phyloP scores from a whole-genome alignment of 169 alveolate genomes.

The Plasmodium inui region DNA sequence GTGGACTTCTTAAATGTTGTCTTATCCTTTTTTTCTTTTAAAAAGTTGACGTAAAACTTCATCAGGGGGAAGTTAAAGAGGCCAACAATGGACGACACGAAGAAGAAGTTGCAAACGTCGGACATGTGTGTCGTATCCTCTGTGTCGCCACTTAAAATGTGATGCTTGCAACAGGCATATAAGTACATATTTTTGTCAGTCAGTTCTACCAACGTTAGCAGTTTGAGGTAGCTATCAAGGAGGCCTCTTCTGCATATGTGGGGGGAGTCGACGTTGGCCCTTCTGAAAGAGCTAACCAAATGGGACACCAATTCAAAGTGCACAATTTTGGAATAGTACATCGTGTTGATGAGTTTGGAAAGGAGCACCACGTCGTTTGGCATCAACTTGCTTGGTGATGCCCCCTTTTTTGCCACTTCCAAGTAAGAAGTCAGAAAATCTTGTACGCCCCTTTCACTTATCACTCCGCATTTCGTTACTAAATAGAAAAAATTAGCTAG shows the following conservation, averaged over 20 bases:
- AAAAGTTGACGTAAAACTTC: conserved; percentile 10
- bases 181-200: conserved; percentile 5
- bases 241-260: neutral
- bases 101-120: conserved; percentile 29
- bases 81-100: conserved; percentile 58
- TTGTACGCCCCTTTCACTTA: conserved; percentile 24
- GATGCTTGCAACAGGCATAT: conserved; percentile 38
- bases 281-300: neutral
- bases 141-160: conserved; percentile 9
- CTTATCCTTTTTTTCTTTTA: conserved; percentile 20
- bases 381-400: neutral
- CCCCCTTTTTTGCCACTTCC: neutral
- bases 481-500: conserved; percentile 13
- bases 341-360: conserved; percentile 34
- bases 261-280: neutral
- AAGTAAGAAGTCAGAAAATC: neutral
- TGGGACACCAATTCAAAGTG: neutral
- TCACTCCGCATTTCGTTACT: conserved; percentile 29
- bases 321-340: conserved; percentile 63
- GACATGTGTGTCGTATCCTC: neutral
- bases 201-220: conserved; percentile 39
- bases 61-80: conserved; percentile 17
- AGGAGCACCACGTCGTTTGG: neutral
- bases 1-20: neutral
- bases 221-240: conserved; percentile 14